These are phyloP conservation scores for Viola odorata DNA, from an alignment of 345 rosid genomes.

Conservation along the genomic window DNA sequence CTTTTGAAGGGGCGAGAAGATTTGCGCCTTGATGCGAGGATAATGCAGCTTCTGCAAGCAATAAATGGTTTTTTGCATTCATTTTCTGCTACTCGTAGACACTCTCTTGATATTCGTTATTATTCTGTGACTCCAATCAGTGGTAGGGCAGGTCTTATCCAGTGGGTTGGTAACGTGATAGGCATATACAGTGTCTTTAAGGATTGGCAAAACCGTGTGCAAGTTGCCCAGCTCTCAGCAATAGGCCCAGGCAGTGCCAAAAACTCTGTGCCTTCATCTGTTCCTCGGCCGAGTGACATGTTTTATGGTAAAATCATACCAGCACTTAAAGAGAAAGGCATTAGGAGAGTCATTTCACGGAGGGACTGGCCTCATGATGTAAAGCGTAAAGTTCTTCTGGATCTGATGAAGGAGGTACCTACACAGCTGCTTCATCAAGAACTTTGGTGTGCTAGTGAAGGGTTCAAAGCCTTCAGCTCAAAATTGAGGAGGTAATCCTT, in stretches of 20 bases:
- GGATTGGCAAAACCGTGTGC: constrained; percentile 80
- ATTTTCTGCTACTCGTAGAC: constrained; percentile 43
- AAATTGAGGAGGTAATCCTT: constrained; percentile 63
- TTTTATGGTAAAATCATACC: constrained; percentile 97
- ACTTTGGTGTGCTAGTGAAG: constrained; percentile 97
- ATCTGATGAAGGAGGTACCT: constrained; percentile 89
- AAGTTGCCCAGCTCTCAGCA: constrained; percentile 57
- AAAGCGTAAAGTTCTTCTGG: constrained; percentile 82
- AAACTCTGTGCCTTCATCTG: constrained; percentile 50
- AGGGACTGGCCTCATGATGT: constrained; percentile 99
- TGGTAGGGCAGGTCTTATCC: constrained; percentile 92
- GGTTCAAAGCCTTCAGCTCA: constrained; percentile 79
- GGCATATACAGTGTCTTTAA: constrained; percentile 83
- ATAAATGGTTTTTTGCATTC: constrained; percentile 62
- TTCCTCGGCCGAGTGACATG: constrained; percentile 97
- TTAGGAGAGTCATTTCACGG: constrained; percentile 86
- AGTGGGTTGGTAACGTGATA: constrained; percentile 84
- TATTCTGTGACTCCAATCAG: constrained; percentile 91
- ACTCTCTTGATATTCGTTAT: constrained; percentile 58
- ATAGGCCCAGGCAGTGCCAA: constrained; percentile 47
- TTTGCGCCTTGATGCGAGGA: constrained; percentile 95
- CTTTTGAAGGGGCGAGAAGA: constrained; percentile 93
- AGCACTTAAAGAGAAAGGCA: constrained; percentile 91
- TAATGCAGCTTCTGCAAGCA: constrained; percentile 93
- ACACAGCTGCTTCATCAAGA: constrained; percentile 83